Conservation (phyloP, 1,284 basidiomycete genomes). For the Phellopilus nigrolimitatus region DNA sequence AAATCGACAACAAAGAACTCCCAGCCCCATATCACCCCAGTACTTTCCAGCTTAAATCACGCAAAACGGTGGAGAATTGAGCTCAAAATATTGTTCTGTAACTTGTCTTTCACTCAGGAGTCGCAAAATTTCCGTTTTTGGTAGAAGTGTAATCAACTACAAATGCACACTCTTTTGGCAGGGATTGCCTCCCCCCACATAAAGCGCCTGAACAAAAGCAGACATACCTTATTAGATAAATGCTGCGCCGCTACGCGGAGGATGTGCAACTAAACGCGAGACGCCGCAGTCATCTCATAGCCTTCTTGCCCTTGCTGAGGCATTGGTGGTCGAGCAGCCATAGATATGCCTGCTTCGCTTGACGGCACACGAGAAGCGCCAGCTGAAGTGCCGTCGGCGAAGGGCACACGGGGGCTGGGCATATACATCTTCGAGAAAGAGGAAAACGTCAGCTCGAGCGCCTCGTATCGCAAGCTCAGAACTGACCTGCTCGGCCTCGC, state of each 20-base stretch:
- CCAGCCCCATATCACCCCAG: too few species aligned
- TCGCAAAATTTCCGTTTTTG: too few species aligned
- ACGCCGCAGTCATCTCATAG: neutral
- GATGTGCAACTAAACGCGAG: neutral
- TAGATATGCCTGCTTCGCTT: neutral
- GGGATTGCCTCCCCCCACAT: too few species aligned
- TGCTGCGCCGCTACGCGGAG: neutral
- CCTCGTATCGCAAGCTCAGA: neutral
- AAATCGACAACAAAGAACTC: too few species aligned
- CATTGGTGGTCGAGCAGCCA: neutral
- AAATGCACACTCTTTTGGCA: too few species aligned
- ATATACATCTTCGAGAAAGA: slow-evolving; percentile 4
- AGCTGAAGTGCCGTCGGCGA: neutral
- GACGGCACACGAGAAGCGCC: slow-evolving; percentile 2
- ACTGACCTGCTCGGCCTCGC: slow-evolving; percentile 11
- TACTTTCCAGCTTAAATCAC: too few species aligned
- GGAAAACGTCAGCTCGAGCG: neutral
- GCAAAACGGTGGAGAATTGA: too few species aligned
- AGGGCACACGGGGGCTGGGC: neutral
- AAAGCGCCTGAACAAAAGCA: too few species aligned
- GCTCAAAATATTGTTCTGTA: too few species aligned
- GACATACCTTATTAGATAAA: too few species aligned
- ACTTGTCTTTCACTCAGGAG: too few species aligned
- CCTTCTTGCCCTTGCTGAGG: neutral
- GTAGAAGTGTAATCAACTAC: too few species aligned